Percentiles rank a stretch among this genome's conserved stretches.
Evolutionary conservation across 2,329 filamentous ascomycete species (phyloP).

Genomic region (Aspergillus niger): DNA sequence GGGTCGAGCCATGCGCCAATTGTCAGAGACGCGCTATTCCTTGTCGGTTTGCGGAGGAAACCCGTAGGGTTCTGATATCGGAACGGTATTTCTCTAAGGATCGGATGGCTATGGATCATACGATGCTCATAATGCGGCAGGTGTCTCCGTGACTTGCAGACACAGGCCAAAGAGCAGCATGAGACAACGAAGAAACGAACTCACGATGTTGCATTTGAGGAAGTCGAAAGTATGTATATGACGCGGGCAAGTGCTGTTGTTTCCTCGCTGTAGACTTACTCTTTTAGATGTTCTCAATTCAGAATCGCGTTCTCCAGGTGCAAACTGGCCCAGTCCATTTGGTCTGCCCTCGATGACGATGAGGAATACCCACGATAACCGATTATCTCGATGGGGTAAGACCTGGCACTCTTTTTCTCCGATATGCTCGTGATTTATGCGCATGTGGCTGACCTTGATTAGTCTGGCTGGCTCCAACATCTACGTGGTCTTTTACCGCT

Average conservation of each 20-base stretch:
- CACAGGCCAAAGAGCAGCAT: slow-evolving; percentile 30
- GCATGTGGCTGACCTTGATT: background rate
- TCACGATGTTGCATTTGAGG: slow-evolving; percentile 26
- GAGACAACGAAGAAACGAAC: slow-evolving; percentile 30
- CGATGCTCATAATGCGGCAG: slow-evolving; percentile 3
- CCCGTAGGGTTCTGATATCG: slow-evolving; percentile 33
- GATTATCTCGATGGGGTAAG: slow-evolving; percentile 38
- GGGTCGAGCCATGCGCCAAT: slow-evolving; percentile 38
- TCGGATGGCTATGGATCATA: background rate
- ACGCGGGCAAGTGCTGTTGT: background rate
- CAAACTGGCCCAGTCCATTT: slow-evolving; percentile 25
- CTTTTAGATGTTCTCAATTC: background rate
- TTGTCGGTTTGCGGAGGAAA: slow-evolving; percentile 35
- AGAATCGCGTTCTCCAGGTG: background rate
- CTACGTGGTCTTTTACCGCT: slow-evolving; percentile 27
- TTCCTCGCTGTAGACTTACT: background rate
- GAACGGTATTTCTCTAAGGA: slow-evolving; percentile 29
- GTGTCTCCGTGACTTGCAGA: slow-evolving; percentile 23
- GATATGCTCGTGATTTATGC: background rate
- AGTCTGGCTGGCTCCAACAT: slow-evolving; percentile 29
- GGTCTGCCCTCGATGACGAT: slow-evolving; percentile 19
- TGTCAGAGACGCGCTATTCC: slow-evolving; percentile 24
- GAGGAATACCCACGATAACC: slow-evolving; percentile 17
- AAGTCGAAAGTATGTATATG: background rate
- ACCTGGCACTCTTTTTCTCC: slow-evolving; percentile 24